Evolutionary conservation across 257 asterid genomes (phyloP).

Genomic region (Forsythia suspensa): DNA sequence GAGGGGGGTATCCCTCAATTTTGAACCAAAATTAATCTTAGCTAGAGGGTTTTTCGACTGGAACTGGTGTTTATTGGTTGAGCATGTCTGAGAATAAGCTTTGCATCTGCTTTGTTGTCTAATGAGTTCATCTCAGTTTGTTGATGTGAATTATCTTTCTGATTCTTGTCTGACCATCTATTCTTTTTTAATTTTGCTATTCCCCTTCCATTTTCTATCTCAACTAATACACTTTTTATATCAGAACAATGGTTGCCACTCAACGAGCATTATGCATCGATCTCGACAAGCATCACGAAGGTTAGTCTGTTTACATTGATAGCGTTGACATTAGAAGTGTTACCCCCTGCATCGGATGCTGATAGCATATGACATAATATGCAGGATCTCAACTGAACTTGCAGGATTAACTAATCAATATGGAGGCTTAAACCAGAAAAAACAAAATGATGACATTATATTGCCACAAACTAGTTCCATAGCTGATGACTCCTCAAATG

Average conservation of each 20-base stretch:
- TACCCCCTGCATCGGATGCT: not conserved
- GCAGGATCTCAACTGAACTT: slow-evolving; percentile 73
- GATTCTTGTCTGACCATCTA: no score
- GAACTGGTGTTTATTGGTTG: not conserved
- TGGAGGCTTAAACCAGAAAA: slow-evolving; percentile 42
- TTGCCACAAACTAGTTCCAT: slow-evolving; percentile 28
- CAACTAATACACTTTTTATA: not conserved
- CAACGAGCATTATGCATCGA: slow-evolving; percentile 43
- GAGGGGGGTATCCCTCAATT: not conserved
- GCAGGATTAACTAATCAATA: slow-evolving; percentile 48
- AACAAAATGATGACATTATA: slow-evolving; percentile 30
- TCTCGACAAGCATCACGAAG: slow-evolving; percentile 71
- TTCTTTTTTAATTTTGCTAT: not conserved
- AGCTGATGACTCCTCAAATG: slow-evolving; percentile 43
- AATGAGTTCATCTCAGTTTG: no score
- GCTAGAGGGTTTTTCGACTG: not conserved
- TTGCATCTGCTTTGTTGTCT: no score
- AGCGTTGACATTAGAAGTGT: not conserved
- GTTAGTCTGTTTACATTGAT: slow-evolving; percentile 35
- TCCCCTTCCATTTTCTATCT: not conserved
- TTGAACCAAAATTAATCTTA: not conserved
- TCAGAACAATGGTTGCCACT: slow-evolving; percentile 53
- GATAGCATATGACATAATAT: slow-evolving; percentile 12
- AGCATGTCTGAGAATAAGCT: no score
- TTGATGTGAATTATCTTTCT: no score